Base-by-base conservation (phyloP, 192 early-diverging fungal species). In the Cetraspora pellucida region DNA sequence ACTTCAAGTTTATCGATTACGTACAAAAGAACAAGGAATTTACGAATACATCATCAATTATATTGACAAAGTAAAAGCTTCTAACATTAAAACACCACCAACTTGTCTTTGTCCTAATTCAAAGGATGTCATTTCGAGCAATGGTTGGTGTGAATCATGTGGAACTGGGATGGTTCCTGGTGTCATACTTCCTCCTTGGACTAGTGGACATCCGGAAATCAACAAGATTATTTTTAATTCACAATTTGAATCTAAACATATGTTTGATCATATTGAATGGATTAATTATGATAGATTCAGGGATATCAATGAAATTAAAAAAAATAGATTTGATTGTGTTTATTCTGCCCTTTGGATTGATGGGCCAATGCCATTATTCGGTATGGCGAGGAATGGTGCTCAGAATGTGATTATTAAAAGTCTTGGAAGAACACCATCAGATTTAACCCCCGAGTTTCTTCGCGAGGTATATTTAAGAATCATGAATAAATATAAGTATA, bases 261-360 rank as follows among this genome's bases (percentile, higher is more conserved):
- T 28, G n/a, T 25, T 43, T 58, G 43, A 17, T 21, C 28, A 27
- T 47, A 30, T 74, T 17, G 50, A 74, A 61, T 74, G 43, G 49
- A 61, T 74, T 27, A 21, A 57, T 1, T 60, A n/a, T 49, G 72
- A 74, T 21, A 60, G 30, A 47, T 74, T 74, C 47, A 11, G 21
- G 8, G 23, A 74, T 44, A 47, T 63, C 0, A 61, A 23, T 47
- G 8, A 52, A 17, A 74, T 59, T 44, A 58, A 37, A 23, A 37
- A 28, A 61, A 43, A 43, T 47, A 27, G 72, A 27, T 74, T 74
- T 61, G 72, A 17, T 27, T 30, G 16, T 21, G 19, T 74, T 16
- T 47, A 61, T 63, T 61, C 57, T 0, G 58, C 72, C 2, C 45
- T 11, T 23, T 74, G 72, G 37, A 60, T 61, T 43, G 44, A 74